Evolutionary conservation across 352 stramenopile species (phyloP), one percentile per base, ranked within the genome.

Genomic region (Phytophthora colocasiae): DNA sequence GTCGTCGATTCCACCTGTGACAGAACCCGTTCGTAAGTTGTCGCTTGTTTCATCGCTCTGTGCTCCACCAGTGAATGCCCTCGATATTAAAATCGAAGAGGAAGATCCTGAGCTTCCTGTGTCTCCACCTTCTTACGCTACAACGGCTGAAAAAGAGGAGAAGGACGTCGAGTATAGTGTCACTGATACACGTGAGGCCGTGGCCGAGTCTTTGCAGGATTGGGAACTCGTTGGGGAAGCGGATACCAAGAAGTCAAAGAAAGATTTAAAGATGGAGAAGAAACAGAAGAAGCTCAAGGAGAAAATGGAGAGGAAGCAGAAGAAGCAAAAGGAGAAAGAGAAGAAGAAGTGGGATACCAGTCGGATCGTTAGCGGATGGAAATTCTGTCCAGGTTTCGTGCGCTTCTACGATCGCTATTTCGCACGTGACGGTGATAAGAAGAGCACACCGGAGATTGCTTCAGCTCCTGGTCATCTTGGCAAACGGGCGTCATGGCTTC

Each of bases 381-480:
- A 85, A 29, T 77, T 92, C 32, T 92, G 81, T 53, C 81, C 83
- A 19, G 83, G 81, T n/a, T 85, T 92, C 34, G 58, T 90, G 26
- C 81, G 81, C 46, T 84, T 92, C 47, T 90, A 81, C 40, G 80
- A 89, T 32, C 81, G 81, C n/a, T 86, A 81, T 58, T 85, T 92
- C 40, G 62, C 71, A 1, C 59, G 59, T 7, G 63, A 68, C 38
- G 48, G 52, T 39, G 22, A 52, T 4, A 73, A 66, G 26, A 74
- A 74, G n/a, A 74, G 41, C 14, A 52, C 41, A 1, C 4, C 58
- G 3, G 61, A 79, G 29, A 72, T 69, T 29, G 27, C 50, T 39
- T 72, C 60, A 7, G 47, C 61, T 9, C 50, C 55, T 32, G 47
- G 46, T 10, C 38, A 65, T 45, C 39, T 69, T 52, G 53, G 52